These are phyloP conservation scores for Dissophora globulifera DNA, from an alignment of 192 early-diverging fungal species.

Conservation along the genomic window DNA sequence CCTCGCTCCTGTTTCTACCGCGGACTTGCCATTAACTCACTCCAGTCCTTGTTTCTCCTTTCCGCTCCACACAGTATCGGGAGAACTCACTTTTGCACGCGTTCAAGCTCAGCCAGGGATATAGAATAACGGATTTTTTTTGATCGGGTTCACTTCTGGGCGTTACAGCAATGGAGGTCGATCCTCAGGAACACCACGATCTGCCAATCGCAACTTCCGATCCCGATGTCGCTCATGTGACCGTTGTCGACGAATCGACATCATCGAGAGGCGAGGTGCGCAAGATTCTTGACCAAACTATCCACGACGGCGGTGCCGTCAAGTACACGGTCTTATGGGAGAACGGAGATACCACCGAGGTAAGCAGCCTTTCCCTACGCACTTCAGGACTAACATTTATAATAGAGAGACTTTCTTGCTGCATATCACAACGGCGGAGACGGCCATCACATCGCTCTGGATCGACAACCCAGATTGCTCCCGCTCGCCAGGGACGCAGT, in stretches of 20 bases:
- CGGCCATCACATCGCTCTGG: no score
- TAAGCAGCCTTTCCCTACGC: no score
- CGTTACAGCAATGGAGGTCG: slow-evolving; percentile 21
- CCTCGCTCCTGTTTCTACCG: slow-evolving; percentile 10
- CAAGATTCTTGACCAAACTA: slow-evolving; percentile 46
- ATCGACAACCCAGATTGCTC: background rate
- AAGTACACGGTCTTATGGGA: slow-evolving; percentile 53
- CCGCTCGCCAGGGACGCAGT: slow-evolving; percentile 2
- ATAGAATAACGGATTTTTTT: no score
- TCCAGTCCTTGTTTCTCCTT: background rate
- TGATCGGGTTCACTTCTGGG: background rate
- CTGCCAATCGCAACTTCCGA: slow-evolving; percentile 1
- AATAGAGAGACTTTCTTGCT: background rate
- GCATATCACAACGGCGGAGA: no score
- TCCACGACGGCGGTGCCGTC: slow-evolving; percentile 46
- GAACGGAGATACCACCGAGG: slow-evolving; percentile 53
- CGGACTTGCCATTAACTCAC: slow-evolving; percentile 2
- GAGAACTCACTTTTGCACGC: no score
- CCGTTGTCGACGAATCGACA: background rate
- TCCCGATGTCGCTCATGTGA: background rate
- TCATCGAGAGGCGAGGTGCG: slow-evolving; percentile 34
- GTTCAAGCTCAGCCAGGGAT: no score
- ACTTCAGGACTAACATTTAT: no score
- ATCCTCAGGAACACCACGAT: slow-evolving; percentile 30
- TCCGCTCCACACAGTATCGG: no score